phyloP scores from a whole-genome alignment of 2,329 filamentous ascomycete genomes.

The Coccinonectria pachysandricola region DNA sequence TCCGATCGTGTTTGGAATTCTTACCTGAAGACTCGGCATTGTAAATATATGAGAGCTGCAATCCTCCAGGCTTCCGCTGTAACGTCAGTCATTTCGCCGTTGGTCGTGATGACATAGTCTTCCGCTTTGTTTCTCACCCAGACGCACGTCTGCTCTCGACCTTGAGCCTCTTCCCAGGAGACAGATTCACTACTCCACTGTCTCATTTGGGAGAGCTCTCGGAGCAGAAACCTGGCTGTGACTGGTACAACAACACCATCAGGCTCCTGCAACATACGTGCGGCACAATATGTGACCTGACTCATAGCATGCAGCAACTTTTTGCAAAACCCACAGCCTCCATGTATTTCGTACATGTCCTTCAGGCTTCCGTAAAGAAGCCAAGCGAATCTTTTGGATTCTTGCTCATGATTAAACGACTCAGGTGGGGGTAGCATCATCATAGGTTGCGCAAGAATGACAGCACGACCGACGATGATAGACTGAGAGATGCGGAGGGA shows the following conservation, averaged over 20 bases:
- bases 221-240: constrained; percentile 18
- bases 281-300: constrained; percentile 28
- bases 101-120: constrained; percentile 16
- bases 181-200: constrained; percentile 26
- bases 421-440: constrained; percentile 19
- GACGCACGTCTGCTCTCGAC: constrained; percentile 13
- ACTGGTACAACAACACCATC: constrained; percentile 22
- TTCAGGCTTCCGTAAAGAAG: constrained; percentile 26
- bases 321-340: constrained; percentile 32
- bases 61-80: constrained; percentile 33
- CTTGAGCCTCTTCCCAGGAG: constrained; percentile 11
- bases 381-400: constrained; percentile 27
- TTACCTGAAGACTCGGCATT: constrained; percentile 29
- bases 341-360: constrained; percentile 29
- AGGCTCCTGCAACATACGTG: constrained; percentile 24
- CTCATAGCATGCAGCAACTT: constrained; percentile 27
- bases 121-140: constrained; percentile 20
- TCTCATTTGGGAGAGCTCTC: constrained; percentile 21
- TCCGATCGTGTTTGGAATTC: too few relatives aligned
- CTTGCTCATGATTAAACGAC: constrained; percentile 18
- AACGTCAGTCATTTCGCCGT: constrained; percentile 28
- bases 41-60: constrained; percentile 28
- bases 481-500: constrained; percentile 27
- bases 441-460: constrained; percentile 32
- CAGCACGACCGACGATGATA: constrained; percentile 28